These are phyloP conservation scores for Aspergillus tamarii DNA, from an alignment of 2,329 filamentous ascomycete genomes.

Conservation along the genomic window DNA sequence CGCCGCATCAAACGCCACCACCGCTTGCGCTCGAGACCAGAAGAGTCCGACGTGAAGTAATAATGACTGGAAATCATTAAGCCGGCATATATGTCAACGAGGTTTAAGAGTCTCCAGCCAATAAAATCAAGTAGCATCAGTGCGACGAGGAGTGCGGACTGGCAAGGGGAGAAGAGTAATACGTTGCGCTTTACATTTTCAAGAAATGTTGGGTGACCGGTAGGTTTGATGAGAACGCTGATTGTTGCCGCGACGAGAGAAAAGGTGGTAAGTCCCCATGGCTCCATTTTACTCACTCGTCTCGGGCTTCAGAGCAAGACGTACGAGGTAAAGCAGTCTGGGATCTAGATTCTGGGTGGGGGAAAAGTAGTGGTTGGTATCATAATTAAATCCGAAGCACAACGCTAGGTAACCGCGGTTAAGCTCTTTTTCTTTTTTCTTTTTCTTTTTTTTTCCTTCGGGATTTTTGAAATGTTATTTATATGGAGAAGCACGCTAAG, in stretches of 20 bases:
- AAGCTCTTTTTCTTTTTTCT: too few relatives aligned
- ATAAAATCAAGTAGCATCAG: not conserved
- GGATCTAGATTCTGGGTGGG: not conserved
- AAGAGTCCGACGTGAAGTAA: not conserved
- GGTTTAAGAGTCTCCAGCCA: not conserved
- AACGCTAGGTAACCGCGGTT: too few relatives aligned
- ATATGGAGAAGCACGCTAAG: too few relatives aligned
- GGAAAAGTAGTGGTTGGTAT: not conserved
- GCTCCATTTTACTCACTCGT: not conserved
- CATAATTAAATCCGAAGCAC: not conserved
- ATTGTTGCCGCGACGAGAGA: not conserved
- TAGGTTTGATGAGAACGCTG: not conserved
- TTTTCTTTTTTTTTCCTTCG: too few relatives aligned
- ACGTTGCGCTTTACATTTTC: not conserved
- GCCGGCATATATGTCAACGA: not conserved
- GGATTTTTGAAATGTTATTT: too few relatives aligned
- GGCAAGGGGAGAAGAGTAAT: not conserved
- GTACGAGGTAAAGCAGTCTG: not conserved
- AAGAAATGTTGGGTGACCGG: not conserved
- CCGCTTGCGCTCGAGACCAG: not conserved
- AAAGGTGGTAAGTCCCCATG: not conserved
- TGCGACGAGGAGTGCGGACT: not conserved
- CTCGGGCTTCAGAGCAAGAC: not conserved
- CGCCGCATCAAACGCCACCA: not conserved
- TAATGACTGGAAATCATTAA: not conserved